These are phyloP conservation scores for Apiotrichum mycotoxinovorans DNA, from an alignment of 1,284 basidiomycete genomes.

Conservation along the genomic window DNA sequence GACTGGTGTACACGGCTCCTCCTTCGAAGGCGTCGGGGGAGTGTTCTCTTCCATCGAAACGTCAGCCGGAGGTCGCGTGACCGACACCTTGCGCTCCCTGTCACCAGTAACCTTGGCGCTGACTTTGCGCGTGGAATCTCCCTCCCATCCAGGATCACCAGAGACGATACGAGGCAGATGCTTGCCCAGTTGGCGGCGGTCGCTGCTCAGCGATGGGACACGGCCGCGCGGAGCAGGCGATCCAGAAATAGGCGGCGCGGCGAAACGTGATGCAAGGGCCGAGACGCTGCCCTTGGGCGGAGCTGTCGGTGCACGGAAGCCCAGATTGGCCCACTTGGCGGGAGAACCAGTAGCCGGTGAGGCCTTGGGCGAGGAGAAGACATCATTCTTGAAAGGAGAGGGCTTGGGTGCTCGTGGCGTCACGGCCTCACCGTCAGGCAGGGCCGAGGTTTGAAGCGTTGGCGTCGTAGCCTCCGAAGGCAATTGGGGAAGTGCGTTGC, in stretches of 20 bases:
- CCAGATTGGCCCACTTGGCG: conserved; percentile 14
- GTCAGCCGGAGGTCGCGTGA: conserved; percentile 14
- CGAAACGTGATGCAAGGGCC: conserved; percentile 17
- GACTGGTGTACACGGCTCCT: neutral
- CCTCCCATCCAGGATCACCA: conserved; percentile 46
- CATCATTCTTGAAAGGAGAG: conserved; percentile 2
- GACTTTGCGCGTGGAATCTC: conserved; percentile 18
- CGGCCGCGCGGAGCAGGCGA: conserved; percentile 8
- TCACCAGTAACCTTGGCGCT: conserved; percentile 11
- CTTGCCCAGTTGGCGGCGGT: conserved; percentile 45
- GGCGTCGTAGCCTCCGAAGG: neutral
- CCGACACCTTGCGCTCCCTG: conserved; percentile 23
- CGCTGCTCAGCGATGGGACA: conserved; percentile 21
- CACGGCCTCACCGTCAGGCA: neutral
- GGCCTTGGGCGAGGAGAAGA: conserved; percentile 9
- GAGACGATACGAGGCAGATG: conserved; percentile 51
- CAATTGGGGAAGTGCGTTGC: neutral
- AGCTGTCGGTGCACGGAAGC: conserved; percentile 17
- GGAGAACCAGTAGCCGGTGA: neutral
- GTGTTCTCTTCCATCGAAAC: conserved; percentile 15
- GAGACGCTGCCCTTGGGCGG: conserved; percentile 19
- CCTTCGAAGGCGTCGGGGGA: conserved; percentile 5
- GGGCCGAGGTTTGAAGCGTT: neutral
- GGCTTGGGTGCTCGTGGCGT: conserved; percentile 1
- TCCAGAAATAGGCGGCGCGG: neutral